phyloP scores from a whole-genome alignment of 805 yeast genomes.

The Starmerella khaoyaiensis region DNA sequence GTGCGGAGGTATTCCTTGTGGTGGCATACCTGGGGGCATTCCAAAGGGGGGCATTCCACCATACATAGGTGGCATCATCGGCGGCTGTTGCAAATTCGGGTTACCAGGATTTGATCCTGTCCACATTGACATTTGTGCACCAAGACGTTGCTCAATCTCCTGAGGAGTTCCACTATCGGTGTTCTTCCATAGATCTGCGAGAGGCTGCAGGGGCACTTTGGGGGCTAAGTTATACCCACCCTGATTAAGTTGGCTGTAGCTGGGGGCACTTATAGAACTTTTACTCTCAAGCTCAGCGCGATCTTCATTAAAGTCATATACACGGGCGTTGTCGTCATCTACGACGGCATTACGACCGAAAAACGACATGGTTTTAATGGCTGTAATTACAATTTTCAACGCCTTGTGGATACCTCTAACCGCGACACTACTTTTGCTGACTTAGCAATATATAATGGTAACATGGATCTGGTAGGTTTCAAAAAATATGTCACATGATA shows the following conservation, averaged over 20 bases:
- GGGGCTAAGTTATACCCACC: constrained; percentile 3
- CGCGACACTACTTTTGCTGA: too few relatives aligned
- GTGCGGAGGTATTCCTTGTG: neutral
- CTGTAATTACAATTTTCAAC: too few relatives aligned
- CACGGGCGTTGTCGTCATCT: constrained; percentile 18
- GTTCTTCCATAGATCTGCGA: constrained; percentile 18
- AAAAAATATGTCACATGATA: too few relatives aligned
- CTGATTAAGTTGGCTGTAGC: neutral
- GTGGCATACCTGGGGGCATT: neutral
- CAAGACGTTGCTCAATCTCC: constrained; percentile 13
- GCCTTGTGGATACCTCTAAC: too few relatives aligned
- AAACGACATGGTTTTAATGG: constrained; percentile 13
- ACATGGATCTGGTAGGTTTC: too few relatives aligned
- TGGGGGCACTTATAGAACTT: constrained; percentile 6
- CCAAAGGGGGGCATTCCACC: neutral
- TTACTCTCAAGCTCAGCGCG: constrained; percentile 15
- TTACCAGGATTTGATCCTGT: constrained; percentile 7
- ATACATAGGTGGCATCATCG: constrained; percentile 2
- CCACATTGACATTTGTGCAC: constrained; percentile 3
- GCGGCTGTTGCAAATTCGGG: constrained; percentile 2
- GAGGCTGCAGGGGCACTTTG: constrained; percentile 15
- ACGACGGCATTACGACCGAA: constrained; percentile 19
- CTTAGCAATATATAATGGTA: too few relatives aligned
- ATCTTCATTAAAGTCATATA: constrained; percentile 18
- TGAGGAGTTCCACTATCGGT: constrained; percentile 5